Evolutionary conservation across 192 early-diverging fungal species (phyloP).

Genomic region (Piromyces sp.): DNA sequence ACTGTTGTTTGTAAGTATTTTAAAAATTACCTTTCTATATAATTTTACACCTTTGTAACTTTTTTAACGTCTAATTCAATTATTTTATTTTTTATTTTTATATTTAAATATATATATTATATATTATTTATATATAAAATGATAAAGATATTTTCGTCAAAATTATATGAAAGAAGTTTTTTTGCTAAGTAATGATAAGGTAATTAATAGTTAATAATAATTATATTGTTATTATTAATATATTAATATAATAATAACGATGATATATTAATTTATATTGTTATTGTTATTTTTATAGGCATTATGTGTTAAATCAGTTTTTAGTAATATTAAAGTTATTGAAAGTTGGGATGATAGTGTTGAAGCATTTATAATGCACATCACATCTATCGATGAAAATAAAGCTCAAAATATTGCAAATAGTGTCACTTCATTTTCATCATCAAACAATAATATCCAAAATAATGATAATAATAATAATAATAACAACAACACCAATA

Average conservation of each 20-base stretch:
- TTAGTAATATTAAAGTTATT: not conserved
- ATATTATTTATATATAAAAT: no score
- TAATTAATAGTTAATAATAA: not conserved
- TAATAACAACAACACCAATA: not conserved
- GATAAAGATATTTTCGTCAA: not conserved
- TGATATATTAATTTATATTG: no score
- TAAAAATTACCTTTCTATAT: not conserved
- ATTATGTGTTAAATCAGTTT: not conserved
- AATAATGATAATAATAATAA: not conserved
- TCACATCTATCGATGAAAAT: not conserved
- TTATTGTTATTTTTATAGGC: not conserved
- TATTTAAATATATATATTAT: no score
- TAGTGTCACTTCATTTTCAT: not conserved
- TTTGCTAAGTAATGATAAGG: not conserved
- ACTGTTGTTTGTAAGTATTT: not conserved
- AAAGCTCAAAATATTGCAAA: not conserved
- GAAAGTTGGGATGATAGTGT: not conserved
- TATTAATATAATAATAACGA: no score
- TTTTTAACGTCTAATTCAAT: no score
- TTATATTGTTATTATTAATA: no score
- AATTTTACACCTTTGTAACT: no score
- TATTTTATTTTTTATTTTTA: no score
- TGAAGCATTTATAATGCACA: not conserved
- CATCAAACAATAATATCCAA: not conserved
- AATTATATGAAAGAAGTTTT: not conserved